Conservation (phyloP, 75 land plant species). For the Cupressus sempervirens region DNA sequence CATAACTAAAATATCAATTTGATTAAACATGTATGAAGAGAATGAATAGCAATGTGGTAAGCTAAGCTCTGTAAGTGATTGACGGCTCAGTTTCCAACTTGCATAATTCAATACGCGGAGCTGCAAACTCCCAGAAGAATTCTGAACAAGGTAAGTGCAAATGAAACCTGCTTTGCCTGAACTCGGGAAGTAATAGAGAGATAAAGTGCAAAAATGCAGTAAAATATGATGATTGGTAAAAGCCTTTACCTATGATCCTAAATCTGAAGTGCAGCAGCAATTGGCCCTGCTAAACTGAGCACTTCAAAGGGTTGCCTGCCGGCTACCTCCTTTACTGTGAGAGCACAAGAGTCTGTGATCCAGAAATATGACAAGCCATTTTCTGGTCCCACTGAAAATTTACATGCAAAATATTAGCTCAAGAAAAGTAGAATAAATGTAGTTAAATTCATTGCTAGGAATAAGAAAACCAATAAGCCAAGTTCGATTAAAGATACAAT, state of each 20-base stretch:
- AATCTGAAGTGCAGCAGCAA: slow-evolving; percentile 70
- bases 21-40: not conserved
- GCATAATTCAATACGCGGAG: not conserved
- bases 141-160: not conserved
- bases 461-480: not conserved
- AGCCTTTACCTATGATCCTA: slow-evolving; percentile 14
- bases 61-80: not conserved
- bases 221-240: not conserved
- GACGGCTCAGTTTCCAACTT: not conserved
- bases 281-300: slow-evolving; percentile 63
- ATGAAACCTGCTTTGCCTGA: not conserved
- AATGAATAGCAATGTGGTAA: not conserved
- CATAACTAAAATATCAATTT: not conserved
- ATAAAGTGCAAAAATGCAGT: not conserved
- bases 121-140: not conserved
- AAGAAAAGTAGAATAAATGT: not conserved
- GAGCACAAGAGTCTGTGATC: slow-evolving; percentile 83
- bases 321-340: slow-evolving; percentile 62
- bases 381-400: slow-evolving; percentile 38
- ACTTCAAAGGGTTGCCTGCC: slow-evolving; percentile 66
- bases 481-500: not conserved
- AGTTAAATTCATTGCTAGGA: not conserved
- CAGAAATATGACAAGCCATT: slow-evolving; percentile 65
- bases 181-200: not conserved
- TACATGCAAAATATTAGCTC: not conserved